Base-by-base conservation (phyloP, 768 basidiomycete genomes). In the Hypholoma sublateritium region DNA sequence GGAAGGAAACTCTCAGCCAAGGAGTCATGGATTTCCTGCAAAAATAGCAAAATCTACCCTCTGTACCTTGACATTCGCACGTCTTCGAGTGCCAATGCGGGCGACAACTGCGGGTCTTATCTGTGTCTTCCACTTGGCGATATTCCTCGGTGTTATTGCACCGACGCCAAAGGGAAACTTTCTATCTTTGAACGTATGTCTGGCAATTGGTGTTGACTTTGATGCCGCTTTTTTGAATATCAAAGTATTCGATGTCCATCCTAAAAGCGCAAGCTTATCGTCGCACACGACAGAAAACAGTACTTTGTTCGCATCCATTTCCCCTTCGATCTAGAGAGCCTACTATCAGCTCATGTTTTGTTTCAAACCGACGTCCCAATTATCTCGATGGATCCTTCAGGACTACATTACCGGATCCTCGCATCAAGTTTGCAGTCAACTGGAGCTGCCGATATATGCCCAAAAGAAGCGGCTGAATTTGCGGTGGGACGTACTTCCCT, bases 1-100 rank as follows among this genome's bases (percentile, higher is more conserved):
- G 87, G 88, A 80, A 70, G 61, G 84, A 83, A 36, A 51, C 59
- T 6, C 66, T 89, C 51, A 66, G 58, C 3, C 57, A 84, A 53
- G 80, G 86, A 9, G 74, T 85, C 19, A 74, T 86, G 55, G 65
- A 56, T 19, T 48, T 12, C 11, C 9, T 16, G 35, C n/a, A 48
- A n/a, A 46, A 9, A 35, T 32, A 35, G 25, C 9, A 32, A 47
- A 14, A 22, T 24, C n/a, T 8, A 11, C 22, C 46, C 22, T 47
- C 46, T 8, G 22, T 16, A 16, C 14, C 13, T 47, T 16, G 22
- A 5, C 25, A 47, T 25, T 22, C 24, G 11, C 6, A 28, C 14
- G 22, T 22, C 25, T 12, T 47, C 46, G n/a, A 11, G 17, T 44
- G 12, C 22, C 22, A 14, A 42, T 42, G 43, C 3, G 43, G 22